Percentiles rank a stretch among this genome's conserved stretches.
Conservation (phyloP, 2,329 filamentous ascomycete genomes). For the Colletotrichum sp. region DNA sequence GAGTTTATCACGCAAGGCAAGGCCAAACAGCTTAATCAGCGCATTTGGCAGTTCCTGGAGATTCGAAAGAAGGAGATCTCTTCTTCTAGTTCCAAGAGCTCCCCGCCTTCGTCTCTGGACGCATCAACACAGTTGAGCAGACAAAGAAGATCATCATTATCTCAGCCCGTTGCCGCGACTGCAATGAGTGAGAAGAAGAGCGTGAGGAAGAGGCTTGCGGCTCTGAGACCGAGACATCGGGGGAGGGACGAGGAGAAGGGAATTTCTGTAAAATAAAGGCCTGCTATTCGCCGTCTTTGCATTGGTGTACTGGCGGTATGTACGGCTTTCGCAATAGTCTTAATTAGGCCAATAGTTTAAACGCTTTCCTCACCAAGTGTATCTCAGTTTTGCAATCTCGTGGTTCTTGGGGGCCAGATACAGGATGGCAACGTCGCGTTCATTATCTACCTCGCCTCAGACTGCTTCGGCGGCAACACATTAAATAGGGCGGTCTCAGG, state of each 20-base stretch:
- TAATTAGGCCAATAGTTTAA: no score
- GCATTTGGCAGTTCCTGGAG: not conserved
- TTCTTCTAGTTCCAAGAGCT: not conserved
- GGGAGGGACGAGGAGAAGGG: constrained; percentile 7
- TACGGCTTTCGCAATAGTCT: no score
- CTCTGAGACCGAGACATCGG: not conserved
- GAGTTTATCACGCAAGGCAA: constrained; percentile 11
- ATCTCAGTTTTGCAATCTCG: no score
- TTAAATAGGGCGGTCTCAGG: no score
- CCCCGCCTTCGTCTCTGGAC: not conserved
- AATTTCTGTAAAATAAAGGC: not conserved
- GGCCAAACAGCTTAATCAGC: not conserved
- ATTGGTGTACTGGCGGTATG: no score
- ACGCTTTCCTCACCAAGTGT: no score
- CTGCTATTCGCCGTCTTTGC: no score
- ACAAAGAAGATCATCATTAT: constrained; percentile 1
- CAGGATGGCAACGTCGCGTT: no score
- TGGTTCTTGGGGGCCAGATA: no score
- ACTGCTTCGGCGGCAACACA: no score
- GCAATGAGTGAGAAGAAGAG: not conserved
- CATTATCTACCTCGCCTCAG: no score
- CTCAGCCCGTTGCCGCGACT: not conserved
- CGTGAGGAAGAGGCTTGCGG: not conserved
- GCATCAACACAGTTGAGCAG: constrained; percentile 11
- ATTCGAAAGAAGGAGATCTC: not conserved